A percentile compares a stretch with the other conserved stretches of the same genome.
Conservation (phyloP, 2,329 filamentous ascomycete genomes). For the Dactylellina sp. region DNA sequence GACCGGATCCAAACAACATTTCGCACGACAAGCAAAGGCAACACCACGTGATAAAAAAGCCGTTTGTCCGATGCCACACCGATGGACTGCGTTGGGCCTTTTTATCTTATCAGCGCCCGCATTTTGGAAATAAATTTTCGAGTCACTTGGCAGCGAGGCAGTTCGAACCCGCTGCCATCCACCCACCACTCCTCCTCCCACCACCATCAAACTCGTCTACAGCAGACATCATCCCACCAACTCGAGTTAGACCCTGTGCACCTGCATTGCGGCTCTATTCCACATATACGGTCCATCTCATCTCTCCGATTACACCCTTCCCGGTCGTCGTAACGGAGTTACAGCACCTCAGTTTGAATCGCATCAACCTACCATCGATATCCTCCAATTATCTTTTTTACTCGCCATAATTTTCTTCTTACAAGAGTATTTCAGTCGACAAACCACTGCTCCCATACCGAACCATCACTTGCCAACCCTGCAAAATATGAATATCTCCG, state of each 20-base stretch:
- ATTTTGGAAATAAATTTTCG: constrained; percentile 26
- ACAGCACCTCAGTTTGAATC: constrained; percentile 1
- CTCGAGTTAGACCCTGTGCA: constrained; percentile 51
- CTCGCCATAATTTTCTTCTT: background rate
- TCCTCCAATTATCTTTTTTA: background rate
- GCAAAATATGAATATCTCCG: constrained; percentile 44
- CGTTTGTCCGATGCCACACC: constrained; percentile 12
- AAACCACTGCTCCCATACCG: background rate
- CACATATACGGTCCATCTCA: constrained; percentile 17
- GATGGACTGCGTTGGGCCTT: background rate
- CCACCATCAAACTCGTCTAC: constrained; percentile 12
- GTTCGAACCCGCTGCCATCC: constrained; percentile 44
- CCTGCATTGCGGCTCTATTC: constrained; percentile 38
- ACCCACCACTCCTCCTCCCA: too few species aligned
- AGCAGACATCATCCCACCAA: constrained; percentile 40
- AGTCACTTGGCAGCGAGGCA: constrained; percentile 39
- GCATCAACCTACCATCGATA: constrained; percentile 8
- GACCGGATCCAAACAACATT: constrained; percentile 30
- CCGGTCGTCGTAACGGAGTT: constrained; percentile 2
- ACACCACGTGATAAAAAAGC: constrained; percentile 7
- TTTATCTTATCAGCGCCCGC: constrained; percentile 28
- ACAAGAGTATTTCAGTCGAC: background rate
- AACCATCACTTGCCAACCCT: background rate
- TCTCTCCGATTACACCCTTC: background rate
- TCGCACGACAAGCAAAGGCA: background rate